Conservation (phyloP, 2,329 filamentous ascomycete species). For the Dryadomyces quercivorus region DNA sequence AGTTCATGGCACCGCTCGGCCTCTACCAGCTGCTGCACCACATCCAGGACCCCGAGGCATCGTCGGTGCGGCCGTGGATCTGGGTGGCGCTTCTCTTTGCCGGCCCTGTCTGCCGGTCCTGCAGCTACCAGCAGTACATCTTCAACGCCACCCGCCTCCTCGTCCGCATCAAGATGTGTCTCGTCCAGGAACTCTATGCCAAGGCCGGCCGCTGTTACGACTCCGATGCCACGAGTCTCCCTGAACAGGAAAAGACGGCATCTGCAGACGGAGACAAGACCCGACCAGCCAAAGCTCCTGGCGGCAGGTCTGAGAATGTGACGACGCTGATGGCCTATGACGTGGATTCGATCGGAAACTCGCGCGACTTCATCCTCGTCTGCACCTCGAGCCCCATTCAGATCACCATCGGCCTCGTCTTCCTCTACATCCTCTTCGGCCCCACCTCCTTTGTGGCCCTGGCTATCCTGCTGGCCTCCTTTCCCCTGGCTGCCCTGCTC, state of each 20-base stretch:
- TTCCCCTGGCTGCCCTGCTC: slow-evolving; percentile 37
- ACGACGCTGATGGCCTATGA: slow-evolving; percentile 41
- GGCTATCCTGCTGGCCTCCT: slow-evolving; percentile 30
- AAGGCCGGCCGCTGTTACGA: slow-evolving; percentile 22
- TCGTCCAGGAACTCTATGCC: slow-evolving; percentile 47
- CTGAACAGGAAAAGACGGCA: slow-evolving; percentile 38
- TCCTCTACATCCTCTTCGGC: slow-evolving; percentile 41
- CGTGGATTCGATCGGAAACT: slow-evolving; percentile 39
- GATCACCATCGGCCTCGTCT: slow-evolving; percentile 33
- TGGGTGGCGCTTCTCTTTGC: slow-evolving; percentile 36
- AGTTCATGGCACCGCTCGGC: slow-evolving; percentile 39
- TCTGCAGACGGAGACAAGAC: slow-evolving; percentile 20
- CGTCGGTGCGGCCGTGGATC: slow-evolving; percentile 31
- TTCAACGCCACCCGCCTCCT: slow-evolving; percentile 44
- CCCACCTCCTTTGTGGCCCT: slow-evolving; percentile 43
- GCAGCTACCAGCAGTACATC: slow-evolving; percentile 43
- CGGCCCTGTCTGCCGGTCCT: slow-evolving; percentile 34
- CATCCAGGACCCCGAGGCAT: slow-evolving; percentile 30
- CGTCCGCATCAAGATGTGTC: slow-evolving; percentile 41
- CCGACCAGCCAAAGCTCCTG: background rate
- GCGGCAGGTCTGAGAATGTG: slow-evolving; percentile 7
- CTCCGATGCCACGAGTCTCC: slow-evolving; percentile 34
- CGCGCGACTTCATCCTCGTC: slow-evolving; percentile 38
- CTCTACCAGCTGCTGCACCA: slow-evolving; percentile 42
- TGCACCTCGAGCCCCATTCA: slow-evolving; percentile 32